Evolutionary conservation across 169 alveolate species (phyloP), one percentile per base, ranked within the genome.

Genomic region (Pseudocohnilembus persalinus): DNA sequence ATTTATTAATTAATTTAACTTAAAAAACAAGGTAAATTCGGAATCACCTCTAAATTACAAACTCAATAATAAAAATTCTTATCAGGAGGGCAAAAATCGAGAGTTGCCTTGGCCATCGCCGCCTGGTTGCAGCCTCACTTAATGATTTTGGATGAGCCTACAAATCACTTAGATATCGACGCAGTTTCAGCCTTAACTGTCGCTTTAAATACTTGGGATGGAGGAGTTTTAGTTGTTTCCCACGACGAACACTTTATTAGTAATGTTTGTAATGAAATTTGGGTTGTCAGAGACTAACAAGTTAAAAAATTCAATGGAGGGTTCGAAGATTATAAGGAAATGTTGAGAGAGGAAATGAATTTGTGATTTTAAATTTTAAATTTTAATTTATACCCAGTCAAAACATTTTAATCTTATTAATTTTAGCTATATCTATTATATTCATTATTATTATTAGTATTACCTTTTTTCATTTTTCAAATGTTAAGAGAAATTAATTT

Each of bases 121-220:
- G 98, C 99, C 64, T 97, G 93, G 91, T 94, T 90, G 83, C 95
- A 97, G 86, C 99, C 99, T n/a, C 99, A 98, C 88, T 94, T 98
- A 77, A 89, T 98, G 74, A 92, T 98, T 82, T 92, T 98, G 90
- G 99, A 98, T 89, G 99, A 98, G 93, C 99, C 99, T 31, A 97
- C 99, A 29, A 98, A 98, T 92, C 99, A 98, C 87, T 95, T 98
- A 82, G 99, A 98, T 92, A 91, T 98, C 68, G 99, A 98, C 90
- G 99, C 99, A 74, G 97, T 98, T 74, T 98, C 97, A 95, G 99
- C 99, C 29, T 95, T 98, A 76, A 96, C 96, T 92, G 97, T 95
- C 31, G 99, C 99, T 0, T 89, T 97, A 16, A 96, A 97, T 84
- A 93, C 95, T 73, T 98, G 94, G 88, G 95, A 96, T 81, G 99